phyloP scores from a whole-genome alignment of 139 green algal genomes.

The Eudorina sp. region DNA sequence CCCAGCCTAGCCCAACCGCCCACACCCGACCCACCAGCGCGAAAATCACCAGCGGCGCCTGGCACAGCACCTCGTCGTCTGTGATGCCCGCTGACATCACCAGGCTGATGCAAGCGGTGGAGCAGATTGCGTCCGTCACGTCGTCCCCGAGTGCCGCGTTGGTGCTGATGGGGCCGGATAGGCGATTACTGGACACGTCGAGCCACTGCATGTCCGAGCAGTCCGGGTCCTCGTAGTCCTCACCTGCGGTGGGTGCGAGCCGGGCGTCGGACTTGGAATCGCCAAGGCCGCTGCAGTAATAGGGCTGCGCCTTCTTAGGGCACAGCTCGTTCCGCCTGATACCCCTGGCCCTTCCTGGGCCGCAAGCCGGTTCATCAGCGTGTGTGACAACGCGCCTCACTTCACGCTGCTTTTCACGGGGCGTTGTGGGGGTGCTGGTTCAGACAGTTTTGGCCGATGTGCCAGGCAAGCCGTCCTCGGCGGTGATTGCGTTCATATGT shows the following conservation, averaged over 20 bases:
- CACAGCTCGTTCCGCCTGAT: no score
- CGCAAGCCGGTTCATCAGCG: no score
- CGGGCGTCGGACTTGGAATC: neutral
- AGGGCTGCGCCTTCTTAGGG: no score
- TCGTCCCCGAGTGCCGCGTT: slow-evolving; percentile 45
- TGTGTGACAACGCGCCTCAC: no score
- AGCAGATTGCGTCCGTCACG: slow-evolving; percentile 44
- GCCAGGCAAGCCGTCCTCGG: no score
- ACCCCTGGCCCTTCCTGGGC: no score
- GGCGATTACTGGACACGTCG: slow-evolving; percentile 29
- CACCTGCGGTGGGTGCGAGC: neutral
- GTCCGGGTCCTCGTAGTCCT: slow-evolving; percentile 38
- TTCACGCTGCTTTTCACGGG: no score
- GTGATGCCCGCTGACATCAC: slow-evolving; percentile 10
- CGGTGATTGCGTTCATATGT: no score
- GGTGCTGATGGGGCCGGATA: slow-evolving; percentile 16
- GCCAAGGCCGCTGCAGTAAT: no score
- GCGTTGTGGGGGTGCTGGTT: no score
- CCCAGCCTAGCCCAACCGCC: no score
- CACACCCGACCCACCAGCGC: slow-evolving; percentile 3
- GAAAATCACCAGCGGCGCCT: slow-evolving; percentile 18
- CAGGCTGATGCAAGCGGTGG: slow-evolving; percentile 44
- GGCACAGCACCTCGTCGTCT: slow-evolving; percentile 21
- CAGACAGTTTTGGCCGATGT: no score
- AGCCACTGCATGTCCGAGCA: slow-evolving; percentile 5